These are phyloP conservation scores for Rhynchospora tenuis DNA, from an alignment of 176 grass and related monocot species.

Conservation along the genomic window DNA sequence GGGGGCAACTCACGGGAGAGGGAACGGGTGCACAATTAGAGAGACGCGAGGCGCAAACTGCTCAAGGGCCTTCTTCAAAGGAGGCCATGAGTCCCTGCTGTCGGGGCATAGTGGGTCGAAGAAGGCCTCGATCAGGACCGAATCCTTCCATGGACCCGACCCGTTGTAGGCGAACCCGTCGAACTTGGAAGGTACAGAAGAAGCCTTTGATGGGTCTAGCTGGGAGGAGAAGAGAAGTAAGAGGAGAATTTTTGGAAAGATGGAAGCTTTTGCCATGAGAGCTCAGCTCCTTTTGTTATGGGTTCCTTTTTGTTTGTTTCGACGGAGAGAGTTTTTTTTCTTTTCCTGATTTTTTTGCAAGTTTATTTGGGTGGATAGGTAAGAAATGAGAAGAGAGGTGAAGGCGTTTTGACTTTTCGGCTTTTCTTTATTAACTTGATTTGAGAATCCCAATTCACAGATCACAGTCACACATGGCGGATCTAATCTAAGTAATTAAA, in stretches of 20 bases:
- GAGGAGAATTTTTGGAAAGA: not conserved
- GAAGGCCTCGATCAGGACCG: slow-evolving; percentile 83
- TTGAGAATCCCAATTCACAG: too few relatives aligned
- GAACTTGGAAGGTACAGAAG: slow-evolving; percentile 51
- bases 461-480: too few relatives aligned
- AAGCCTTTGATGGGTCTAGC: slow-evolving; percentile 36
- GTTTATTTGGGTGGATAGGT: not conserved
- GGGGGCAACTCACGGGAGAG: slow-evolving; percentile 63
- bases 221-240: slow-evolving; percentile 33
- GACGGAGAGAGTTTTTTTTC: not conserved
- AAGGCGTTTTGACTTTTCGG: not conserved
- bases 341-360: not conserved
- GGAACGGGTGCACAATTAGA: slow-evolving; percentile 88
- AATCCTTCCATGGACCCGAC: slow-evolving; percentile 43
- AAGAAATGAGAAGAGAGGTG: not conserved
- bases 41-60: slow-evolving; percentile 47
- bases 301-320: not conserved
- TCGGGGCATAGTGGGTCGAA: slow-evolving; percentile 86
- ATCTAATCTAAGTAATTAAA: too few relatives aligned
- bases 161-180: slow-evolving; percentile 65
- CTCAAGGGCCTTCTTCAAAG: slow-evolving; percentile 59
- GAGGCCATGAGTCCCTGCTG: slow-evolving; percentile 64
- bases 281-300: not conserved
- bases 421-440: not conserved
- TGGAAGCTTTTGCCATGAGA: slow-evolving; percentile 34